Percentiles rank a stretch among this genome's conserved stretches.
phyloP scores from a whole-genome alignment of 164 flowering plant species.

The Pachysandra terminalis region DNA sequence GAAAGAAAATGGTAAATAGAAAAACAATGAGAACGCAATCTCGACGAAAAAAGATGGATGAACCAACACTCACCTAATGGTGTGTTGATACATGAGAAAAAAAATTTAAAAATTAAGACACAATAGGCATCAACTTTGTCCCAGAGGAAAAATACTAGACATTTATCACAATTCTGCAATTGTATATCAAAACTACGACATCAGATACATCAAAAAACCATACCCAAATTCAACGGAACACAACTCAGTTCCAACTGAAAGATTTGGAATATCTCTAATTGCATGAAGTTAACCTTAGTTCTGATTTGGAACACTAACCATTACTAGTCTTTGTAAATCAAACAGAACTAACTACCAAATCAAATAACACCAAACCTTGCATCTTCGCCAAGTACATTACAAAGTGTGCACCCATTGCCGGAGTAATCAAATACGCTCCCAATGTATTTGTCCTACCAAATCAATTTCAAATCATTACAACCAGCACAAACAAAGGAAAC shows the following conservation, averaged over 20 bases:
- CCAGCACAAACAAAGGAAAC: background rate
- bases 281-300: background rate
- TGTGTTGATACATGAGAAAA: no score
- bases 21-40: no score
- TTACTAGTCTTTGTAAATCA: background rate
- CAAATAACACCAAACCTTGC: slow-evolving; percentile 57
- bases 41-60: no score
- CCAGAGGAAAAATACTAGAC: background rate
- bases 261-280: no score
- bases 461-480: slow-evolving; percentile 8
- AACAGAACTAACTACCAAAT: background rate
- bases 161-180: background rate
- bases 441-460: slow-evolving; percentile 68
- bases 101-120: background rate
- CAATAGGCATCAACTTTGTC: background rate
- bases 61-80: no score
- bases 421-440: slow-evolving; percentile 89
- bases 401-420: slow-evolving; percentile 91
- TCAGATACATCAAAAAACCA: background rate
- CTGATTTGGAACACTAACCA: background rate
- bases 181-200: background rate
- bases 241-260: background rate
- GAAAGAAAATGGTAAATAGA: no score
- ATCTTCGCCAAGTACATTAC: slow-evolving; percentile 92
- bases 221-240: background rate